phyloP scores from a whole-genome alignment of 2,329 filamentous ascomycete genomes.

The Aspergillus terreus region DNA sequence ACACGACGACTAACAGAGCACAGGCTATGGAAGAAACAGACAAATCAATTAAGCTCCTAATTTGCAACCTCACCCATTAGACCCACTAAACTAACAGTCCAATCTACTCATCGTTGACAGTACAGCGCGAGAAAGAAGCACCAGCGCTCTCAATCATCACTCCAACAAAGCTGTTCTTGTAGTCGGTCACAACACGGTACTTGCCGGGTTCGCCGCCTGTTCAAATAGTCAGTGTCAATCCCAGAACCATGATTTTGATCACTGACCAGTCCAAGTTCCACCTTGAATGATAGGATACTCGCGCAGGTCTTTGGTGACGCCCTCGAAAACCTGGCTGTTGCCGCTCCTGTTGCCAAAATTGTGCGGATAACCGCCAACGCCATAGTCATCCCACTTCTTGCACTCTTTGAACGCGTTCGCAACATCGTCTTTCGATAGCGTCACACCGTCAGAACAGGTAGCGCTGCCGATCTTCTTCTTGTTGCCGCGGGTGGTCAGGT shows the following conservation, averaged over 20 bases:
- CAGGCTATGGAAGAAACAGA: no score
- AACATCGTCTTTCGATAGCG: conserved; percentile 8
- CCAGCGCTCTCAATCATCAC: conserved; percentile 10
- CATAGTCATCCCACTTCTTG: conserved; percentile 5
- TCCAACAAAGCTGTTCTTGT: conserved; percentile 11
- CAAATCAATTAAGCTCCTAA: background rate
- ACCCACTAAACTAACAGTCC: background rate
- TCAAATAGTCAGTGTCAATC: conserved; percentile 4
- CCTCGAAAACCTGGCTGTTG: conserved; percentile 5
- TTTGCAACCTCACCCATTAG: background rate
- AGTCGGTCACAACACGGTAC: conserved; percentile 11
- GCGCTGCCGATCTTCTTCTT: conserved; percentile 11
- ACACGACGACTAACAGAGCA: no score
- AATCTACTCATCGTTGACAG: conserved; percentile 4
- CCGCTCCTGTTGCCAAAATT: conserved; percentile 1
- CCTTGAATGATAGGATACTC: conserved; percentile 9
- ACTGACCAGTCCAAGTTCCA: conserved; percentile 10
- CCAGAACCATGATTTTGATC: background rate
- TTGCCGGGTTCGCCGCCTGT: conserved; percentile 9
- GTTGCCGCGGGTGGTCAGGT: conserved; percentile 7
- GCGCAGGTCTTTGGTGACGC: conserved; percentile 9
- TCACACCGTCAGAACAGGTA: conserved; percentile 7
- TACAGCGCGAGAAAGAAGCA: conserved; percentile 8
- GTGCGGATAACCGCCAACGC: background rate
- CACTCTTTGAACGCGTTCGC: conserved; percentile 5